Conservation (phyloP, 2,329 filamentous ascomycete species). For the Penicillium carneum region DNA sequence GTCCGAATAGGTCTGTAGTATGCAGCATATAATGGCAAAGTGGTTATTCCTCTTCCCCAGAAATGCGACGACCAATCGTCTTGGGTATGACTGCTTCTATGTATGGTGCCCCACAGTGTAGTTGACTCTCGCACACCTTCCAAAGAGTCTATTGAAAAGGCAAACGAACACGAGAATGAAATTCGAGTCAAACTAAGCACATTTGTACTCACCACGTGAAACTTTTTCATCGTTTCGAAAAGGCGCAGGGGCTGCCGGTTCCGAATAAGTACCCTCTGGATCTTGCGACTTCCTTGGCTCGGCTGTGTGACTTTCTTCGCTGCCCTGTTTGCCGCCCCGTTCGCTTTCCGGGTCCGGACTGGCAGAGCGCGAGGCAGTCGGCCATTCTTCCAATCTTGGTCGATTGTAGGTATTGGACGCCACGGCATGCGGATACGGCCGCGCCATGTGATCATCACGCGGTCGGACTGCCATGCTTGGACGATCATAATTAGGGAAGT, state of each 20-base stretch:
- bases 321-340: not conserved
- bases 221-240: not conserved
- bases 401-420: not conserved
- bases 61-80: no score
- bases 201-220: constrained; percentile 4
- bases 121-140: not conserved
- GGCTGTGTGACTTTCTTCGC: not conserved
- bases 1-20: no score
- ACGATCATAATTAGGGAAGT: constrained; percentile 5
- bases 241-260: not conserved
- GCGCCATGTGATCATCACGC: not conserved
- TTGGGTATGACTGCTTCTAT: not conserved
- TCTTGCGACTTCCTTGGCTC: not conserved
- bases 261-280: not conserved
- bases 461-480: not conserved
- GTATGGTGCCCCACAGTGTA: not conserved
- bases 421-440: not conserved
- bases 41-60: no score
- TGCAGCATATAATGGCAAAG: not conserved
- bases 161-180: not conserved
- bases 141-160: not conserved
- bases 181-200: not conserved
- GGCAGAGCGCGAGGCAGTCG: constrained; percentile 3
- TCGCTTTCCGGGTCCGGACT: not conserved
- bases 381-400: not conserved